A percentile compares a stretch with the other conserved stretches of the same genome.
Evolutionary conservation across 2,329 filamentous ascomycete genomes (phyloP).

Genomic region (Fusarium solani-melongenae): DNA sequence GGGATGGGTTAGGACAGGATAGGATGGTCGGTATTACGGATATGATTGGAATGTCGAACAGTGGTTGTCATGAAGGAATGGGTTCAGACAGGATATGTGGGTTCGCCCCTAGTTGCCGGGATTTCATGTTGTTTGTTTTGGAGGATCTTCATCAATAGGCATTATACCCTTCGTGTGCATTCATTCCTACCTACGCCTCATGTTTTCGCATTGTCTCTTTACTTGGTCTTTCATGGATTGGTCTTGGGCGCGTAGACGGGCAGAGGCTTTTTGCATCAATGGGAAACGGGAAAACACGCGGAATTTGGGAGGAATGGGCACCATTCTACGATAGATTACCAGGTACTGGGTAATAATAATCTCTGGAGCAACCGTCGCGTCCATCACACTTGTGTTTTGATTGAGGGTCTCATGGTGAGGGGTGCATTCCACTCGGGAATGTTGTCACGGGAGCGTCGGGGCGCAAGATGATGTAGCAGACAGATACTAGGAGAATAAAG

Average conservation of each 20-base stretch:
- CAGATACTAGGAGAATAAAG: background rate
- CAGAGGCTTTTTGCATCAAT: background rate
- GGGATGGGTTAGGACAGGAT: background rate
- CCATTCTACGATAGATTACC: constrained; percentile 23
- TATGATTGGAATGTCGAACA: constrained; percentile 34
- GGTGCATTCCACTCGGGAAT: constrained; percentile 19
- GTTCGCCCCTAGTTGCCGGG: constrained; percentile 18
- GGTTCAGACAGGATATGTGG: constrained; percentile 16
- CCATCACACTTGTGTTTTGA: background rate
- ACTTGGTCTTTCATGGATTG: constrained; percentile 10
- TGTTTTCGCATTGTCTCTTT: constrained; percentile 12
- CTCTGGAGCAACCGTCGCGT: constrained; percentile 13
- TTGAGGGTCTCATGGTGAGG: background rate
- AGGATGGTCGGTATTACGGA: constrained; percentile 16
- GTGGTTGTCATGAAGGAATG: constrained; percentile 28
- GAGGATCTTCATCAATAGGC: constrained; percentile 44
- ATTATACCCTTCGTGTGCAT: constrained; percentile 47
- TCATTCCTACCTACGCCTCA: constrained; percentile 30
- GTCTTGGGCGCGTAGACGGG: constrained; percentile 14
- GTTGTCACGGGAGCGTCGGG: constrained; percentile 1
- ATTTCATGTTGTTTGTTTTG: constrained; percentile 24
- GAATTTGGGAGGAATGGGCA: constrained; percentile 20
- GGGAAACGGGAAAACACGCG: background rate
- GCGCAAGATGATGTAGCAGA: background rate
- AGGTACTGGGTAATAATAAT: constrained; percentile 35